Base-by-base conservation (phyloP, 495 filamentous ascomycete species). In the Annulohypoxylon moriforme region DNA sequence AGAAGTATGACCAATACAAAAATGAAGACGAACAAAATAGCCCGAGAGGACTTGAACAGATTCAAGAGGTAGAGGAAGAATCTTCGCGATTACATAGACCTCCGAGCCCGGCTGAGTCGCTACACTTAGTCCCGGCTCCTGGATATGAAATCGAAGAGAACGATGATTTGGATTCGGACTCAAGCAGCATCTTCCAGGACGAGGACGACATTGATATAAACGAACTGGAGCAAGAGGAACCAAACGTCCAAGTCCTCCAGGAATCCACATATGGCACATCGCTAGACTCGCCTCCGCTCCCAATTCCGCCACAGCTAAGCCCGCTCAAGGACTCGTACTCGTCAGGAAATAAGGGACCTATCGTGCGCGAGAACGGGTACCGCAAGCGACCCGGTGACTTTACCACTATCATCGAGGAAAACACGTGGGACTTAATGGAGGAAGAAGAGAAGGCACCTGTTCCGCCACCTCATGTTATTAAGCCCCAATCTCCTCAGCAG, bases 101-200 rank as follows among this genome's bases (percentile, higher is more conserved):
- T 27, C 69, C 72, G 10, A 75, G 72, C 50, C 69, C 69, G 24
- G 64, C 63, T 13, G 78, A 77, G 27, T 74, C 75, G 0, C 55
- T 84, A 27, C 75, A 78, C 22, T 64, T 84, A 9, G 71, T 81
- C 3, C 76, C 81, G 1, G 73, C 77, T 20, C 70, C 76, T 0
- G 69, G 60, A 14, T 67, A 75, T 16, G 71, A 77, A 34, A n/a
- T n/a, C n/a, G 76, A 81, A 18, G 77, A 81, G 10, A 73, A 77
- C 16, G 77, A 81, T 16, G 77, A 81, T 31, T 79, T 77, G n/a
- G 82, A 81, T 34, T 83, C 83, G 9, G 79, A 79, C 4, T 80
- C 81, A 6, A 85, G 83, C 31, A 86, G 83, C 44, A 86, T 87
- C 44, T 80, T 85, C 46, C 81, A 88, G 55, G 88, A 89, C 65